Conservation (phyloP, 2,329 filamentous ascomycete genomes). For the Madurella mycetomatis region DNA sequence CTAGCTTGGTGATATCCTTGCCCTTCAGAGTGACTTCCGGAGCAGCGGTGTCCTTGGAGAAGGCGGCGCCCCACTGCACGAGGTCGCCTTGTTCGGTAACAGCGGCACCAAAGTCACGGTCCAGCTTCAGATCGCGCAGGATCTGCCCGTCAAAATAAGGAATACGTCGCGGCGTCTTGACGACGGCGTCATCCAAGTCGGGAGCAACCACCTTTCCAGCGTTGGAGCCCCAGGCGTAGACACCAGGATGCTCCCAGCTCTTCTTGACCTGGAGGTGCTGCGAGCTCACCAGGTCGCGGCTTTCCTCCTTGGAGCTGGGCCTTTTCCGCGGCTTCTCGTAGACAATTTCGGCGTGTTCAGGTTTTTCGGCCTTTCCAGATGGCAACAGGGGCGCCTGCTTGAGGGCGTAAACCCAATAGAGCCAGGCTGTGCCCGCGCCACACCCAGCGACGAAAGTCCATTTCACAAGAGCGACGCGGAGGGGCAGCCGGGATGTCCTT, state of each 20-base stretch:
- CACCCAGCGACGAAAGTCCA: constrained; percentile 12
- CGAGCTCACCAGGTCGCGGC: constrained; percentile 71
- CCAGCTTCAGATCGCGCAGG: constrained; percentile 81
- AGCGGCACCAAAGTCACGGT: constrained; percentile 76
- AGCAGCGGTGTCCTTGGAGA: constrained; percentile 56
- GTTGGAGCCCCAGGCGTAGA: constrained; percentile 94
- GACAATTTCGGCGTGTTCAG: constrained; percentile 50
- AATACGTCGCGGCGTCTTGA: constrained; percentile 78
- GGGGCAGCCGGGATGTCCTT: neutral
- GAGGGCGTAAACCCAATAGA: constrained; percentile 27
- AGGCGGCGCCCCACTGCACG: constrained; percentile 84
- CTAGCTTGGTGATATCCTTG: constrained; percentile 72
- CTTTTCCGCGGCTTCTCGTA: constrained; percentile 63
- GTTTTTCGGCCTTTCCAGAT: constrained; percentile 42
- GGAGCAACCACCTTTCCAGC: constrained; percentile 79
- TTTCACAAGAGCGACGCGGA: constrained; percentile 11
- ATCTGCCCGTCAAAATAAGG: constrained; percentile 78
- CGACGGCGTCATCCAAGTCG: constrained; percentile 66
- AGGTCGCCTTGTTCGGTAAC: constrained; percentile 84
- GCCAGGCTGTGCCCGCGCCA: constrained; percentile 21
- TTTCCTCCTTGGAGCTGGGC: constrained; percentile 61
- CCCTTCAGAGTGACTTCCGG: constrained; percentile 72
- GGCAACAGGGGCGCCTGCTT: constrained; percentile 26
- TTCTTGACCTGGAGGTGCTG: constrained; percentile 84
- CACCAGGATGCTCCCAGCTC: constrained; percentile 76